These are phyloP conservation scores for Plasmodium gaboni DNA, from an alignment of 169 alveolate genomes.

Conservation along the genomic window DNA sequence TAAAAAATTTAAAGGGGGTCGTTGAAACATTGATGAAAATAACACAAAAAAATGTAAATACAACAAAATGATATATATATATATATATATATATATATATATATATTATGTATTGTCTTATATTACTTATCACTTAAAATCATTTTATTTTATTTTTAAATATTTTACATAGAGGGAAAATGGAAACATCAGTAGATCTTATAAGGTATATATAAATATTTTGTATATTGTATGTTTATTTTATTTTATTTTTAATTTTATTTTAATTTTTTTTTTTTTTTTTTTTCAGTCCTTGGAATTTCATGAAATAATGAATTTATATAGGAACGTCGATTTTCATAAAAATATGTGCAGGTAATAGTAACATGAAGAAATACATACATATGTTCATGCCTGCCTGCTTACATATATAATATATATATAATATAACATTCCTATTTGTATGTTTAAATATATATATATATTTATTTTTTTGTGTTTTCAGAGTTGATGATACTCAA, in stretches of 20 bases:
- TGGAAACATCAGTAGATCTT: constrained; percentile 76
- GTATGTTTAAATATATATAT: too few species aligned
- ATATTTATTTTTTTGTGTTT: neutral
- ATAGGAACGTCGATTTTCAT: constrained; percentile 67
- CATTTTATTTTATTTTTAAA: neutral
- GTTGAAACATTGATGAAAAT: constrained; percentile 61
- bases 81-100: too few species aligned
- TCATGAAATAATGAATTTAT: constrained; percentile 61
- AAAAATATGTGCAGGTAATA: constrained; percentile 76
- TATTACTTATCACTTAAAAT: neutral
- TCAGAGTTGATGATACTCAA: constrained; percentile 59
- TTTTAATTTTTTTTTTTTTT: too few species aligned
- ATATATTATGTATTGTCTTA: too few species aligned
- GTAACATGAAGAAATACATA: too few species aligned
- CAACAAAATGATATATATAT: neutral
- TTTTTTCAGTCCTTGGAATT: constrained; percentile 70
- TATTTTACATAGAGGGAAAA: constrained; percentile 44
- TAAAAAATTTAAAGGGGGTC: constrained; percentile 33
- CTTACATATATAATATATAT: too few species aligned
- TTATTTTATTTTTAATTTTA: neutral
- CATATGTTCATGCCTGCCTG: too few species aligned
- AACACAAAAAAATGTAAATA: constrained; percentile 73
- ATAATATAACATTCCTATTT: too few species aligned
- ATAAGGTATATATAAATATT: constrained; percentile 35
- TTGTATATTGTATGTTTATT: neutral